These are phyloP conservation scores for Mycena galericulata DNA, from an alignment of 768 basidiomycete genomes.

Conservation along the genomic window DNA sequence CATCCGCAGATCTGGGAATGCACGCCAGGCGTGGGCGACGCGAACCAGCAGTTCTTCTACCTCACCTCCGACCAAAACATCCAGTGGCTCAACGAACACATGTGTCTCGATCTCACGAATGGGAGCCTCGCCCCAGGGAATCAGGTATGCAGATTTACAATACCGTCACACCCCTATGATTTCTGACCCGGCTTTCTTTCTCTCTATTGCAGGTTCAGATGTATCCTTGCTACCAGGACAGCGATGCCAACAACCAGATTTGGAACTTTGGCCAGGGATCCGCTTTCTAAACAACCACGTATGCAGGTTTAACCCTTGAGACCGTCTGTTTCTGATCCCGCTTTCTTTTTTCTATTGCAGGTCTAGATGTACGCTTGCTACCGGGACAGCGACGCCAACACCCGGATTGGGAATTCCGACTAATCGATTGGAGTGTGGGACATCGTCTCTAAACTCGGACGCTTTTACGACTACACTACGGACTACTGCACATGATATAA, in stretches of 20 bases:
- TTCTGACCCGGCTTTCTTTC: not conserved
- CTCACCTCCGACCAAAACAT: not conserved
- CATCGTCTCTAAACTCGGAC: too few species aligned
- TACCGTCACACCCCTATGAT: not conserved
- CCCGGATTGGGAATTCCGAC: too few species aligned
- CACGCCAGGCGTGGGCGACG: not conserved
- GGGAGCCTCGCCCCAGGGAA: conserved; percentile 11
- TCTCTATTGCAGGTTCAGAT: not conserved
- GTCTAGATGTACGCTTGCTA: too few species aligned
- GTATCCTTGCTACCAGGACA: not conserved
- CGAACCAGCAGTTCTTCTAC: not conserved
- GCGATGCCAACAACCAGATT: not conserved
- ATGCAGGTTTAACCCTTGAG: too few species aligned
- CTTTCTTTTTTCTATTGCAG: too few species aligned
- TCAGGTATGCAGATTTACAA: not conserved
- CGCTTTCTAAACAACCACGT: too few species aligned
- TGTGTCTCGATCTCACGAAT: conserved; percentile 23
- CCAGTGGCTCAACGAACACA: not conserved
- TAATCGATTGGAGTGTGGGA: too few species aligned
- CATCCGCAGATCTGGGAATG: not conserved
- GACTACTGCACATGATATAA: too few species aligned
- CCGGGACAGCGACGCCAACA: too few species aligned
- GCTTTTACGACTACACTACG: too few species aligned
- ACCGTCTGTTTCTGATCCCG: too few species aligned
- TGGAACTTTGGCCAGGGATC: conserved; percentile 5